Base-by-base conservation (phyloP, 108 stramenopile species). In the Nitzschia palea region DNA sequence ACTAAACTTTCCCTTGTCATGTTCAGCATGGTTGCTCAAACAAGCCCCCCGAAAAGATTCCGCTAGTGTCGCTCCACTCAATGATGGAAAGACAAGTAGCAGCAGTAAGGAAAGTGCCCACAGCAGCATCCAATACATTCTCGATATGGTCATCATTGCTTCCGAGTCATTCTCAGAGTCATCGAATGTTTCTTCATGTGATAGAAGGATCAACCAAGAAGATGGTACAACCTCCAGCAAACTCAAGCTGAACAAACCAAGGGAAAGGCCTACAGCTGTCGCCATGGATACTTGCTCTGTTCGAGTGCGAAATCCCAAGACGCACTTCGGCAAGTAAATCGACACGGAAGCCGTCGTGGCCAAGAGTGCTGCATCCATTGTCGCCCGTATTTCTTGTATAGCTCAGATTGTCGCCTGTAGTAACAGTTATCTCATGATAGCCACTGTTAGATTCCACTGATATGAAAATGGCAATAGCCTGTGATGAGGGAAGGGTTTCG, bases 181-280 rank as follows among this genome's bases (percentile, higher is more conserved):
- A 48, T 4, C 47, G 17, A 4, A 5, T 20, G 47, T 48, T 20
- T 48, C 47, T 48, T 48, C 47, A 18, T 65, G 51, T 52, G 44
- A 65, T 17, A 86, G 54, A 4, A 78, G 28, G 5, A 74, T 47
- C n/a, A 73, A 56, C 70, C 76, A 76, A 10, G 80, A 70, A 18
- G 44, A 17, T 2, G 85, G 85, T 8, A 76, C 59, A 5, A 82
- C 82, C 53, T 86, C 85, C 4, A 86, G 34, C 10, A 83, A 68
- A 15, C 74, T 73, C 28, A 83, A 48, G 18, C 79, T 80, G 25
- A 86, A 74, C 9, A 86, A 66, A 12, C 67, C 66, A 1, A 86
- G 64, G 33, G 81, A 86, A 12, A 83, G 61, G 32, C 79, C 67
- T 9, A 83, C 31, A 1, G 76, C 45, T 8, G 57, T 12, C 12